Conservation (phyloP, 352 stramenopile genomes). For the Phytopythium chamaehyphon region DNA sequence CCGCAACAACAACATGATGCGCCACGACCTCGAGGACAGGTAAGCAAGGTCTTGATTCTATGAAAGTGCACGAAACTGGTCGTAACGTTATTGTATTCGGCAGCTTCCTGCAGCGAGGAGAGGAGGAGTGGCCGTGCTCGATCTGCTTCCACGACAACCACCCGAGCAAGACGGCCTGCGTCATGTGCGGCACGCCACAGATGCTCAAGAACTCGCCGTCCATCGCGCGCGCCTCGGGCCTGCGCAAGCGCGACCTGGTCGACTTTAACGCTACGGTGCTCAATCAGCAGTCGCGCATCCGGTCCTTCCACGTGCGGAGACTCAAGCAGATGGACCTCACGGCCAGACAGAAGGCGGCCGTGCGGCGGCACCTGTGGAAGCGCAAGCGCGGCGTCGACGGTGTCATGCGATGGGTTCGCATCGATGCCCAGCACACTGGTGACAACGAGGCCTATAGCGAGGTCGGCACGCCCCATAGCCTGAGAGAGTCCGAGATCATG, state of each 20-base stretch:
- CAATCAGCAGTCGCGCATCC: constrained; percentile 77
- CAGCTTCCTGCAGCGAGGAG: constrained; percentile 70
- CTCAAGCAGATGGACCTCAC: constrained; percentile 87
- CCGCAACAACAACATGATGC: constrained; percentile 88
- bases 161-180: constrained; percentile 69
- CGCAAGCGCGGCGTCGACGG: constrained; percentile 68
- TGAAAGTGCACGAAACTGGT: too few species aligned
- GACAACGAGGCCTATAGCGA: constrained; percentile 42
- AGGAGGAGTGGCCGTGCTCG: constrained; percentile 82
- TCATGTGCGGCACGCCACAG: constrained; percentile 82
- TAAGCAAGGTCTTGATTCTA: too few species aligned
- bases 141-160: constrained; percentile 89
- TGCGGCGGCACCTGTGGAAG: constrained; percentile 74
- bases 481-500: constrained; percentile 32
- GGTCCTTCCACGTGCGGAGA: constrained; percentile 78
- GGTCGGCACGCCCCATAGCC: constrained; percentile 37
- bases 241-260: constrained; percentile 62
- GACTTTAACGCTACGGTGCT: constrained; percentile 68
- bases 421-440: constrained; percentile 44
- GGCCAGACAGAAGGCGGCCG: constrained; percentile 69
- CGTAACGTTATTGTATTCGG: constrained; percentile 4
- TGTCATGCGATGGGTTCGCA: constrained; percentile 75
- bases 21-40: constrained; percentile 78
- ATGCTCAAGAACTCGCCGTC: constrained; percentile 56
- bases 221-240: constrained; percentile 58